Evolutionary conservation across 768 basidiomycete species (phyloP).

Genomic region (Amanita exitialis): DNA sequence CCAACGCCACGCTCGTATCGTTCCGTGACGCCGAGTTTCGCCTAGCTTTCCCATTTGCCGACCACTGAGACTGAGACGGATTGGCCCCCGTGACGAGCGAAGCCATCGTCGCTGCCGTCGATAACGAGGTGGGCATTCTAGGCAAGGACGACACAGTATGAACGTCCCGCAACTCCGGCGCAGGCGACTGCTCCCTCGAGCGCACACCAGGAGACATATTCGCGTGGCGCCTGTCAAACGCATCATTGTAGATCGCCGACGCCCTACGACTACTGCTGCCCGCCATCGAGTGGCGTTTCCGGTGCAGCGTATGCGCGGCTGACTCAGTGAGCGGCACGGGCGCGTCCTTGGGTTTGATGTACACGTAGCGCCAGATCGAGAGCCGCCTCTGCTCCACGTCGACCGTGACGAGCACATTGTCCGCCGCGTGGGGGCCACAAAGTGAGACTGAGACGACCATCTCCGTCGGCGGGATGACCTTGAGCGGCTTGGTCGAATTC

Average conservation of each 20-base stretch:
- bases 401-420: conserved; percentile 48
- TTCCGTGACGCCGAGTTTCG: conserved; percentile 41
- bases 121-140: conserved; percentile 43
- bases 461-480: conserved; percentile 51
- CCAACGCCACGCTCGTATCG: conserved; percentile 50
- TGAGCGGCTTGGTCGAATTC: conserved; percentile 36
- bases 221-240: conserved; percentile 21
- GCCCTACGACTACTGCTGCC: conserved; percentile 26
- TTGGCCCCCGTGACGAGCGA: conserved; percentile 27
- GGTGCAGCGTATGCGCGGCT: not conserved
- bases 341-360: conserved; percentile 48
- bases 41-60: conserved; percentile 17
- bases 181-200: conserved; percentile 24
- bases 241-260: conserved; percentile 26
- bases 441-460: conserved; percentile 52
- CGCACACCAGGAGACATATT: conserved; percentile 27
- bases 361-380: conserved; percentile 67
- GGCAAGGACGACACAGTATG: conserved; percentile 37
- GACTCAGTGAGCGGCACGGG: conserved; percentile 28
- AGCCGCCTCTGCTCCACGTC: conserved; percentile 41
- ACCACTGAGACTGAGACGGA: conserved; percentile 16
- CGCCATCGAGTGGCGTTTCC: conserved; percentile 29
- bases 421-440: conserved; percentile 26
- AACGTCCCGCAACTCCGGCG: conserved; percentile 25
- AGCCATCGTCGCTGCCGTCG: conserved; percentile 42